Base-by-base conservation (phyloP, 2,329 filamentous ascomycete species). In the Zasmidium angulare region DNA sequence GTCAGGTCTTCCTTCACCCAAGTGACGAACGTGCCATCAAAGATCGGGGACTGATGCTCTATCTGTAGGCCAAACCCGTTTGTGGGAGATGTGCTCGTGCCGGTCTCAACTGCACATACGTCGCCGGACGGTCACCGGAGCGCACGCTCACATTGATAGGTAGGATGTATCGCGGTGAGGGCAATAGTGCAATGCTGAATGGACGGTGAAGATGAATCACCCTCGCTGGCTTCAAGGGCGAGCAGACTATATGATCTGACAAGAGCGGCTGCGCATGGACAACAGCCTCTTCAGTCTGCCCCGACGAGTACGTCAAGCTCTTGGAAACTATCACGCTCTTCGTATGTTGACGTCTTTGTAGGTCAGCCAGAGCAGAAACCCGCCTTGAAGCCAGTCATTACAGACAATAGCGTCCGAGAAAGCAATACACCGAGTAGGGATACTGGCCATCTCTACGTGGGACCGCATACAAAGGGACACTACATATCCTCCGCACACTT, bases 401-500 rank as follows among this genome's bases (percentile, higher is more conserved):
- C 36, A 19, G 36, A 43, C 12, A 43, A 24, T 22, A 48, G 20
- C n/a, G 22, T 23, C 21, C 58, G 56, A 54, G 63, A 63, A 29
- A 51, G 46, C 47, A 59, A 48, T 31, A 63, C 60, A 29, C 58
- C 61, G 2, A 63, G 51, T 21, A 54, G 63, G 48, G 63, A 65
- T 40, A 60, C 63, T 1, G 63, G 63, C 21, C 63, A 65, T 54
- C 46, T 65, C 22, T 63, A 65, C 50, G 61, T 65, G 17, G 63
- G 63, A n/a, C 61, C 63, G 17, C 63, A 65, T 26, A 65, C 63
- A 46, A 65, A 65, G 50, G 61, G 63, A 2, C 61, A 63, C 19
- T 65, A 65, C 48, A 63, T 65, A 19, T 65, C 63, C 12, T 59
- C 56, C 40, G 61, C 61, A 11, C 61, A 65, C 26, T 65, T 65